phyloP scores from a whole-genome alignment of 2,329 filamentous ascomycete genomes.

The Nemania sp. region DNA sequence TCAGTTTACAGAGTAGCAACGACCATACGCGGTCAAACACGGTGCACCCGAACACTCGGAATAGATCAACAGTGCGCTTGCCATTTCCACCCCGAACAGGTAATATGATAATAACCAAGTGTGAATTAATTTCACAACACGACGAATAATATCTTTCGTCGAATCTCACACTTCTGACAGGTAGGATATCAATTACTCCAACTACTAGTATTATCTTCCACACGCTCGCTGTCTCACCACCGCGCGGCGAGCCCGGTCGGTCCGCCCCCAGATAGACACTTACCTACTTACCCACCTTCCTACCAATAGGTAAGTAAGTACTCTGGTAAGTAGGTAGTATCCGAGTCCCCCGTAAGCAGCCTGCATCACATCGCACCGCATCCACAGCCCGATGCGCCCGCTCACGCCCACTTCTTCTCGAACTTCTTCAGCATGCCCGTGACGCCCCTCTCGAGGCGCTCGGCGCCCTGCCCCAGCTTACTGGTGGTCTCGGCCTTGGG shows the following conservation, averaged over 20 bases:
- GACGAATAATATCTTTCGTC: no score
- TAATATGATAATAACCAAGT: no score
- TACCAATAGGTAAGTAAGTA: no score
- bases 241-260: no score
- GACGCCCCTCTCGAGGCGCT: constrained; percentile 76
- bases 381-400: not conserved
- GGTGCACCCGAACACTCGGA: not conserved
- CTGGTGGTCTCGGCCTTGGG: constrained; percentile 58
- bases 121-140: no score
- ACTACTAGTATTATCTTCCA: not conserved
- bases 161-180: no score
- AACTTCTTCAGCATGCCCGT: constrained; percentile 80
- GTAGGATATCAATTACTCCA: not conserved
- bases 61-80: not conserved
- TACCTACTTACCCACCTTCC: no score
- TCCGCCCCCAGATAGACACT: no score
- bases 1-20: not conserved
- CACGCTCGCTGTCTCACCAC: no score
- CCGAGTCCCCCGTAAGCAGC: not conserved
- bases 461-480: constrained; percentile 73
- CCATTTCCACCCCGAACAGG: not conserved
- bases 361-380: not conserved
- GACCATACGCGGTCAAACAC: not conserved
- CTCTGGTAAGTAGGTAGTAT: no score
- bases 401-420: constrained; percentile 77